Conservation (phyloP, 768 basidiomycete genomes). For the Trametes gibbosa region DNA sequence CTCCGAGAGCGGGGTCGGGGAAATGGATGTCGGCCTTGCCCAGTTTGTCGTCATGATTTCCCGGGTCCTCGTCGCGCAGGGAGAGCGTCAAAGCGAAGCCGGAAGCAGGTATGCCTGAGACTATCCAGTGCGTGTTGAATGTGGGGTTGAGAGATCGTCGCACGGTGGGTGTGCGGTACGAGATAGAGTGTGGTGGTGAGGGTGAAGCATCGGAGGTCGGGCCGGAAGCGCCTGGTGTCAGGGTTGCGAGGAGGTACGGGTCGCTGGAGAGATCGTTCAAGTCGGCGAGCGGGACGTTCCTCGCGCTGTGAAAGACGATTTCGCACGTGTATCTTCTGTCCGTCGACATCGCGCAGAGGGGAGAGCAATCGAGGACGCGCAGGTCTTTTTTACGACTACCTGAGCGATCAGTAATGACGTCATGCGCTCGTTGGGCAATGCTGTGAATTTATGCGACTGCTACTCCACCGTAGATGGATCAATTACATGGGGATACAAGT, state of each 20-base stretch:
- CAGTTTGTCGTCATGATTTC: conserved; percentile 26
- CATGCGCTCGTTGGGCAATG: neutral
- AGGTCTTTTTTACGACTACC: neutral
- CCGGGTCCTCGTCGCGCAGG: conserved; percentile 28
- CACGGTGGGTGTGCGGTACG: conserved; percentile 27
- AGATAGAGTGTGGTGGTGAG: conserved; percentile 9
- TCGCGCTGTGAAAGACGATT: conserved; percentile 22
- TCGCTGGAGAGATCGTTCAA: conserved; percentile 27
- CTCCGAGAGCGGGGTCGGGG: conserved; percentile 15
- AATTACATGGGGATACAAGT: neutral
- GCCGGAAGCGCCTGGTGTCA: conserved; percentile 9
- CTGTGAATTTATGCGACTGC: no score
- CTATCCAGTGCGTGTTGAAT: conserved; percentile 27
- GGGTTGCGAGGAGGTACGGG: conserved; percentile 26
- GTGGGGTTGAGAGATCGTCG: conserved; percentile 25
- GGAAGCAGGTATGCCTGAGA: conserved; percentile 24
- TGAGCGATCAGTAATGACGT: neutral
- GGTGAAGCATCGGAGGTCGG: neutral
- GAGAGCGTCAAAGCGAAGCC: conserved; percentile 25
- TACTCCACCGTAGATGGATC: neutral
- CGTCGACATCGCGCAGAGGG: neutral
- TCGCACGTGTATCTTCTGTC: conserved; percentile 20
- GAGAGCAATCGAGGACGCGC: neutral
- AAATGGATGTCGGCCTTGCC: conserved; percentile 25
- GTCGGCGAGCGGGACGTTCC: conserved; percentile 26